These are phyloP conservation scores for Skeletonema potamos DNA, from an alignment of 108 stramenopile species.

Conservation along the genomic window DNA sequence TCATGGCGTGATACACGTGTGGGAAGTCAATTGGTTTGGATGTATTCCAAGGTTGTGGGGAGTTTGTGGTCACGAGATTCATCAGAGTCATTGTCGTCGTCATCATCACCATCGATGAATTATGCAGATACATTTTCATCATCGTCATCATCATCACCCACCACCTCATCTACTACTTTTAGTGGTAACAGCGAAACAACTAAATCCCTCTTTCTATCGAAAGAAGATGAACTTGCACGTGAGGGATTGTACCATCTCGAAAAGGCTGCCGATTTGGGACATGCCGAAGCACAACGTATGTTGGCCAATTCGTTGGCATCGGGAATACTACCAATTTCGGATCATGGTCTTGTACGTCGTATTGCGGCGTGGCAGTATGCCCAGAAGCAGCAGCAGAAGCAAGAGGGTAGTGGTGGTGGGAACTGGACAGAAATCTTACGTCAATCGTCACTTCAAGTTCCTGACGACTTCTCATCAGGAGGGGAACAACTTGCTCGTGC, in stretches of 20 bases:
- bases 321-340: slow-evolving; percentile 71
- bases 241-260: slow-evolving; percentile 55
- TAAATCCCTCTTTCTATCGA: slow-evolving; percentile 8
- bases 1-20: slow-evolving; percentile 42
- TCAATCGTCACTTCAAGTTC: slow-evolving; percentile 42
- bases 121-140: neutral
- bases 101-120: neutral
- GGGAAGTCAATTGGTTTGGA: slow-evolving; percentile 26
- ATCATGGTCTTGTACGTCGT: slow-evolving; percentile 44
- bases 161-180: neutral
- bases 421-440: slow-evolving; percentile 35
- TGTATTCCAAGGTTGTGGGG: slow-evolving; percentile 12
- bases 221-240: slow-evolving; percentile 23
- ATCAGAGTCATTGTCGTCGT: neutral
- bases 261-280: slow-evolving; percentile 70
- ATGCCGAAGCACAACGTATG: slow-evolving; percentile 76
- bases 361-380: slow-evolving; percentile 30
- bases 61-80: slow-evolving; percentile 13
- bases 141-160: neutral
- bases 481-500: slow-evolving; percentile 58
- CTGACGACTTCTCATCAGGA: slow-evolving; percentile 50
- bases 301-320: slow-evolving; percentile 68
- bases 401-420: neutral
- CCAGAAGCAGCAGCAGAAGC: neutral
- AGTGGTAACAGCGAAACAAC: neutral